Conservation (phyloP, 2,329 filamentous ascomycete species). For the Fusarium sambucinum region DNA sequence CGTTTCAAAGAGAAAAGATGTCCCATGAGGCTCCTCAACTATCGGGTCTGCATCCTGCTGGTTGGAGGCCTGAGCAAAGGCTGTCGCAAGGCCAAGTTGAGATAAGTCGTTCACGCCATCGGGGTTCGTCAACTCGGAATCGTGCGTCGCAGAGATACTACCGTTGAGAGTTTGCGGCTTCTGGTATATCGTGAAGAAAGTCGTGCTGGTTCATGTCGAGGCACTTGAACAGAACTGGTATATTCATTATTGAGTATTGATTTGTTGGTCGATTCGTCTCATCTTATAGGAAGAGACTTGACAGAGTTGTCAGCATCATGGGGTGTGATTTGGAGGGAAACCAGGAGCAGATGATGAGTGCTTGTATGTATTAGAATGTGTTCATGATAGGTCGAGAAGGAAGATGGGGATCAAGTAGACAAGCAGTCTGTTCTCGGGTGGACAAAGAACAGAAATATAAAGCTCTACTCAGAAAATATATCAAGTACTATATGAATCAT, state of each 20-base stretch:
- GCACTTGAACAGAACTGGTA: not conserved
- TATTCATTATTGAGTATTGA: not conserved
- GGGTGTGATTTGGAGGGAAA: not conserved
- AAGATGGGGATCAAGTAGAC: not conserved
- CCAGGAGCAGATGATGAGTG: not conserved
- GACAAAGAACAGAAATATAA: not conserved
- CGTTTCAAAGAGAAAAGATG: conserved; percentile 39
- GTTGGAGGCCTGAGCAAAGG: conserved; percentile 22
- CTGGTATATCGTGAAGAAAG: not conserved
- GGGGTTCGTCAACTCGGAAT: conserved; percentile 6
- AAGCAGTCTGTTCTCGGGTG: not conserved
- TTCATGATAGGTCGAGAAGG: not conserved
- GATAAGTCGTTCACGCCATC: conserved; percentile 10
- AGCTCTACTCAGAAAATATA: not conserved
- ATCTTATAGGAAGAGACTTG: not conserved
- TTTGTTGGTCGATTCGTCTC: not conserved
- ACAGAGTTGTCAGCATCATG: too few relatives aligned
- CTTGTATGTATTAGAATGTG: not conserved
- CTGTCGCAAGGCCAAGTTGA: conserved; percentile 13
- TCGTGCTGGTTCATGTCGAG: too few relatives aligned
- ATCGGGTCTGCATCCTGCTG: conserved; percentile 26
- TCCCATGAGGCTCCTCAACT: conserved; percentile 41
- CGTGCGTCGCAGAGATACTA: conserved; percentile 14
- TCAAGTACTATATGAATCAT: not conserved
- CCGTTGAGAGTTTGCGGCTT: not conserved